A percentile compares a stretch with the other conserved stretches of the same genome.
These are phyloP conservation scores for Coccomyxa sp. DNA, from an alignment of 139 green algal species.

Conservation along the genomic window DNA sequence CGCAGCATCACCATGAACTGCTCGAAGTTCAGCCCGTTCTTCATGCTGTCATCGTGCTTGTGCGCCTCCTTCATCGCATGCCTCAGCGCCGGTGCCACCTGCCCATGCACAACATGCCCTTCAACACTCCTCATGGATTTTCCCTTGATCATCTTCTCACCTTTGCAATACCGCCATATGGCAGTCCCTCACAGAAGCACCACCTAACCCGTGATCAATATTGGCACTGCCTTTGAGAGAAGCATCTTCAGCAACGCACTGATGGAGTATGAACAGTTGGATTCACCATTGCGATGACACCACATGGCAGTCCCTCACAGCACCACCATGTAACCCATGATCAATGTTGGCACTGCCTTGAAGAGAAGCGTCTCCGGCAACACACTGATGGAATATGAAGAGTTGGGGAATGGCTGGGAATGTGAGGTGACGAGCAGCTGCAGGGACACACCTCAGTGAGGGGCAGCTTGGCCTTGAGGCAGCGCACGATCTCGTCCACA, in stretches of 20 bases:
- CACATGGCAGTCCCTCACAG: not conserved
- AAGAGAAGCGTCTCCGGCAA: too few species aligned
- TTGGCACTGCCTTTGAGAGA: too few species aligned
- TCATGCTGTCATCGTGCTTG: constrained; percentile 26
- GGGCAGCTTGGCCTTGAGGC: constrained; percentile 17
- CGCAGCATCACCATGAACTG: constrained; percentile 46
- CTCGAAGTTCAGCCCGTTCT: constrained; percentile 37
- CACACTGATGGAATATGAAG: too few species aligned
- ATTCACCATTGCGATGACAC: not conserved
- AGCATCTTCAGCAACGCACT: too few species aligned
- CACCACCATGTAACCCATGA: too few species aligned
- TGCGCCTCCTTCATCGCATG: constrained; percentile 16
- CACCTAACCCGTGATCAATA: too few species aligned
- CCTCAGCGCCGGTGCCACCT: constrained; percentile 15
- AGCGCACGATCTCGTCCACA: constrained; percentile 10
- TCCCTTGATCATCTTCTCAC: not conserved
- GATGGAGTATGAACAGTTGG: too few species aligned
- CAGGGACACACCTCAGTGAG: constrained; percentile 4
- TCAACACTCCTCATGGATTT: not conserved
- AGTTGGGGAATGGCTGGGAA: too few species aligned
- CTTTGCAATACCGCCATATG: not conserved
- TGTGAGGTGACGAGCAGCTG: too few species aligned
- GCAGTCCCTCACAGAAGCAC: too few species aligned
- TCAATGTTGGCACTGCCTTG: too few species aligned
- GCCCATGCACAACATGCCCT: not conserved